A percentile compares a stretch with the other conserved stretches of the same genome.
Conservation (phyloP, 1,284 basidiomycete genomes). For the Polyporus tsugae region DNA sequence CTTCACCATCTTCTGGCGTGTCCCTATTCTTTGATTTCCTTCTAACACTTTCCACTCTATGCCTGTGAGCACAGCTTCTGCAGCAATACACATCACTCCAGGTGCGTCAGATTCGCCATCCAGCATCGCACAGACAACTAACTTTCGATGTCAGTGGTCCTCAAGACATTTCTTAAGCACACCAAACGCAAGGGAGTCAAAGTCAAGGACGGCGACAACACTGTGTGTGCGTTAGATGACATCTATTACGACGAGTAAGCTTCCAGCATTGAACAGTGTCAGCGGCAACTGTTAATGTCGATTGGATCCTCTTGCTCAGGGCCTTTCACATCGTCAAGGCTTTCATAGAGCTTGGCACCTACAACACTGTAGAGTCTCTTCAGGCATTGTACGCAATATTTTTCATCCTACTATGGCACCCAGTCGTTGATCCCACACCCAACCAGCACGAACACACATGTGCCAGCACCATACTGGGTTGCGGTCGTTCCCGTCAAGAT, state of each 20-base stretch:
- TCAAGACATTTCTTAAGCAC: conserved; percentile 72
- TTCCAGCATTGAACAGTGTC: neutral
- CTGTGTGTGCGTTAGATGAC: conserved; percentile 60
- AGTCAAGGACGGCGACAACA: conserved; percentile 44
- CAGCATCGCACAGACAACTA: neutral
- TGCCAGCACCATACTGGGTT: conserved; percentile 82
- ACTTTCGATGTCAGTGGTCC: conserved; percentile 42
- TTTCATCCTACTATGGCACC: neutral
- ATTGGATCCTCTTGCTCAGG: conserved; percentile 40
- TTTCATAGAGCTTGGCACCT: conserved; percentile 66
- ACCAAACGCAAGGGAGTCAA: conserved; percentile 56
- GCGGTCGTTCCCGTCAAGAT: conserved; percentile 75
- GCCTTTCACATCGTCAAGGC: conserved; percentile 75
- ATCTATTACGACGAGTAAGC: conserved; percentile 70
- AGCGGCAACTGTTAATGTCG: neutral
- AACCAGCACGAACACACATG: conserved; percentile 75
- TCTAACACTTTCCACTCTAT: conserved; percentile 38
- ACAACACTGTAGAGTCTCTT: conserved; percentile 67
- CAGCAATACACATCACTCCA: conserved; percentile 62
- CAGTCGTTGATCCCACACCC: neutral
- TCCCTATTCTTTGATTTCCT: neutral
- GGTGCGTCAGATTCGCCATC: conserved; percentile 40
- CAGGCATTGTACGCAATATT: conserved; percentile 56
- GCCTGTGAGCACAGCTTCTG: conserved; percentile 60
- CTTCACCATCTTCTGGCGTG: neutral